Base-by-base conservation (phyloP, 306 rosid genomes). In the Cicer yamashitae region DNA sequence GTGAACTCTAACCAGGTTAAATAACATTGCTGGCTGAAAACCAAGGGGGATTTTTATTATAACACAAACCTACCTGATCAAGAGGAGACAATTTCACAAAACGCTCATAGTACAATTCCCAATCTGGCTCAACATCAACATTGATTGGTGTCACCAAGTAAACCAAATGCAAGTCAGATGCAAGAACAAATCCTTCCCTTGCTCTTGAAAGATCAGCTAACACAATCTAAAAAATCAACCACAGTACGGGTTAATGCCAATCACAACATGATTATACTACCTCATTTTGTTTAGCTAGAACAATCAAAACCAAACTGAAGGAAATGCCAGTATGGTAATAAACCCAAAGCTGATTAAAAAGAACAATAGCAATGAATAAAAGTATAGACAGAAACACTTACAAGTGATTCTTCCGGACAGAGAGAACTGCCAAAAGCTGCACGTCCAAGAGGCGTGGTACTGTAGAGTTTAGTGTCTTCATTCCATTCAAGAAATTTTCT, bases 341-440 rank as follows among this genome's bases (percentile, higher is more conserved):
- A 78, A 66, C 46, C 58, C 62, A 76, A 37, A 73, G 72, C 44
- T 61, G 12, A 14, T 14, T 45, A 69, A 53, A 38, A 50, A 74
- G 2, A 54, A 57, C 5, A 71, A 40, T 17, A 22, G 67, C 44
- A 40, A 59, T 73, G 15, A 52, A 79, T 70, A 40, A 7, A 79
- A 61, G 30, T 80, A 75, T 63, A 58, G 47, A 68, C 67, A 45
- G 70, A 59, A 70, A 77, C 25, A 65, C 63, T 87, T 89, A 94
- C 98, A 64, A 94, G 97, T 79, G 98, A 94, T 81, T 94, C 98
- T 87, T 94, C 97, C 41, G 98, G 98, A 73, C 90, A 86, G 64
- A 94, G 91, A 67, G 98, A 94, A 84, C 98, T 94, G 79, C 98
- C 98, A 84, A 94, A 94, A 17, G 97, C 56, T 81, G 97, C 98